phyloP scores from a whole-genome alignment of 2,329 filamentous ascomycete genomes.

The Tolypocladium guangdongense region DNA sequence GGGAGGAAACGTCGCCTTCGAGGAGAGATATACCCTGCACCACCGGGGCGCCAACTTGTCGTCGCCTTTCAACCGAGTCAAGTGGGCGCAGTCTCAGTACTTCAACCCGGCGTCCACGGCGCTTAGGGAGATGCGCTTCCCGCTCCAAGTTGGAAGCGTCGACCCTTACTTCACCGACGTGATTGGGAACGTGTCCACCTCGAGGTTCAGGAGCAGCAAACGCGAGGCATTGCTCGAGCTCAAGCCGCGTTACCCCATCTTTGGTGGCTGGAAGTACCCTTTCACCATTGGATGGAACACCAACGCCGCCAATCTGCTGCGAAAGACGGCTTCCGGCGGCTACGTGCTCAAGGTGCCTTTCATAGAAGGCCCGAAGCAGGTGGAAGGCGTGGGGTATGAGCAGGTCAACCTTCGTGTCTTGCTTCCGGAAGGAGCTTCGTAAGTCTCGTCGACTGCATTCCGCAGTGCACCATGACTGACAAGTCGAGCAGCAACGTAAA shows the following conservation, averaged over 20 bases:
- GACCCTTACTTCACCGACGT: constrained; percentile 93
- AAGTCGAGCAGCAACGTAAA: constrained; percentile 59
- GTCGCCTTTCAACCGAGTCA: constrained; percentile 62
- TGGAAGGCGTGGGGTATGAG: constrained; percentile 79
- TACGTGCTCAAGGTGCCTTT: constrained; percentile 87
- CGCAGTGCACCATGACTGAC: constrained; percentile 10
- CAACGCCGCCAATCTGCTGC: constrained; percentile 66
- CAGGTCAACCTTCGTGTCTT: constrained; percentile 71
- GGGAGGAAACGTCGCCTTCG: constrained; percentile 92
- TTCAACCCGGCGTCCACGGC: constrained; percentile 69
- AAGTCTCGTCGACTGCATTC: constrained; percentile 25
- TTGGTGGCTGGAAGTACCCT: constrained; percentile 96
- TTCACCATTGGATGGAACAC: constrained; percentile 96
- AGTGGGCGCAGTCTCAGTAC: constrained; percentile 63
- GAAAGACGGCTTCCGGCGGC: constrained; percentile 52
- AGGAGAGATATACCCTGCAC: constrained; percentile 82
- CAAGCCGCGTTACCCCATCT: constrained; percentile 90
- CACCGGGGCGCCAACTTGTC: constrained; percentile 76
- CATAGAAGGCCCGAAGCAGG: constrained; percentile 79
- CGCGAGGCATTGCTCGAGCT: constrained; percentile 78
- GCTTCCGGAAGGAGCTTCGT: constrained; percentile 83
- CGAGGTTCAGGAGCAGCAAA: constrained; percentile 66
- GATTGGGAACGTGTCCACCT: constrained; percentile 95
- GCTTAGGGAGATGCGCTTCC: constrained; percentile 71
- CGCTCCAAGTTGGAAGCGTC: constrained; percentile 65